Evolutionary conservation across 495 filamentous ascomycete genomes (phyloP).

Genomic region (Penicillium robsamsonii): DNA sequence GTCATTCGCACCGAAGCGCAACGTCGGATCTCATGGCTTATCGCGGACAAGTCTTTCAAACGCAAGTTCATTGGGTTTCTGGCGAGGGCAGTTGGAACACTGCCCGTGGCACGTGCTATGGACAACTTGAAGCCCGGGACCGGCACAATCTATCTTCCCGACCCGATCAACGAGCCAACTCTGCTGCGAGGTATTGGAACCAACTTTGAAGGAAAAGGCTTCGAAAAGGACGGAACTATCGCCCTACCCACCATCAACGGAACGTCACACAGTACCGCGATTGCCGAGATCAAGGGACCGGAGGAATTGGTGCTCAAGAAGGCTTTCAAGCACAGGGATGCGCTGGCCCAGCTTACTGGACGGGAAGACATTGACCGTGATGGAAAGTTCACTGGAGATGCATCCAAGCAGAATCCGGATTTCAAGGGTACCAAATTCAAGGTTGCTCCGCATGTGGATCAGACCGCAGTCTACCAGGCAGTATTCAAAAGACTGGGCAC

Average conservation of each 20-base stretch:
- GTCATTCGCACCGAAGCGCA: slow-evolving; percentile 79
- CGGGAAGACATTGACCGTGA: slow-evolving; percentile 62
- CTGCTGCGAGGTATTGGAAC: slow-evolving; percentile 82
- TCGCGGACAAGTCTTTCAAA: slow-evolving; percentile 90
- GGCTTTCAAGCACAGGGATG: slow-evolving; percentile 67
- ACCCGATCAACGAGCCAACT: slow-evolving; percentile 80
- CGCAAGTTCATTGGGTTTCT: slow-evolving; percentile 81
- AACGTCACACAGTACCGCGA: slow-evolving; percentile 71
- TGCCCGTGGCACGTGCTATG: slow-evolving; percentile 86
- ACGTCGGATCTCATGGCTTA: slow-evolving; percentile 86
- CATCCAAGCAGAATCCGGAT: slow-evolving; percentile 36
- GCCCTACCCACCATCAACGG: slow-evolving; percentile 83
- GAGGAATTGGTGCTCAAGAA: slow-evolving; percentile 87
- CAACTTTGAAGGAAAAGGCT: slow-evolving; percentile 71
- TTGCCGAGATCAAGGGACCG: slow-evolving; percentile 72
- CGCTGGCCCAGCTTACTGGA: slow-evolving; percentile 76
- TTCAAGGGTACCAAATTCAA: slow-evolving; percentile 83
- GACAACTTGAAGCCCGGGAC: slow-evolving; percentile 77
- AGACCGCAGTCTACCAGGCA: slow-evolving; percentile 87
- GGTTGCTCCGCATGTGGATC: slow-evolving; percentile 89
- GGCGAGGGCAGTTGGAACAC: slow-evolving; percentile 74
- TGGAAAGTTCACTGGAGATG: slow-evolving; percentile 50
- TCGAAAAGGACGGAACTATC: slow-evolving; percentile 76
- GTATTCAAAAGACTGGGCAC: slow-evolving; percentile 78
- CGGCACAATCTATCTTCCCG: slow-evolving; percentile 87